phyloP scores from a whole-genome alignment of 257 asterid genomes.

The Solanum bukasovii region DNA sequence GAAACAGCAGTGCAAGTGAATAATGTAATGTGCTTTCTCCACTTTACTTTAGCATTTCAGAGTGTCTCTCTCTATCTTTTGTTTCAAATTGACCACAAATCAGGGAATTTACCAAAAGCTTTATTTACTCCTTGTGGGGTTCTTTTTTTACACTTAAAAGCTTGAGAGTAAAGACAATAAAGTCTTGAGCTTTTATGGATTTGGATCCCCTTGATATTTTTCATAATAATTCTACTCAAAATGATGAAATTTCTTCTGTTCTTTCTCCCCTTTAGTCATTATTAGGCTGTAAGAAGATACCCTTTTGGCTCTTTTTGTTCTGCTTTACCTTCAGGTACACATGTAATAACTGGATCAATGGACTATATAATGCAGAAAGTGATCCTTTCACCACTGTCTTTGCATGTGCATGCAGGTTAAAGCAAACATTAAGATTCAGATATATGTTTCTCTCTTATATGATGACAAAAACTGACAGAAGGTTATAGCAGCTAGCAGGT shows the following conservation, averaged over 20 bases:
- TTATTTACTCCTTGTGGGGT: neutral
- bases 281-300: neutral
- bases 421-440: neutral
- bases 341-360: neutral
- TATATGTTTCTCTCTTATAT: neutral
- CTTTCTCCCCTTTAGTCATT: neutral
- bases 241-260: neutral
- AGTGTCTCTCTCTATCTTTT: neutral
- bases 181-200: neutral
- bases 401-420: neutral
- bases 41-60: neutral
- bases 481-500: neutral
- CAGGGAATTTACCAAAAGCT: neutral
- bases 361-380: neutral
- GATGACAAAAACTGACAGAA: slow-evolving; percentile 1
- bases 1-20: neutral
- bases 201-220: neutral
- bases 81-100: neutral
- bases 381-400: neutral
- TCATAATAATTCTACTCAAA: neutral
- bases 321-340: neutral
- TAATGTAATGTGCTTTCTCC: neutral
- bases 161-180: neutral
- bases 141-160: neutral
- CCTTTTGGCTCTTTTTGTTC: neutral